Evolutionary conservation across 768 basidiomycete species (phyloP).

Genomic region (Naganishia friedmannii): DNA sequence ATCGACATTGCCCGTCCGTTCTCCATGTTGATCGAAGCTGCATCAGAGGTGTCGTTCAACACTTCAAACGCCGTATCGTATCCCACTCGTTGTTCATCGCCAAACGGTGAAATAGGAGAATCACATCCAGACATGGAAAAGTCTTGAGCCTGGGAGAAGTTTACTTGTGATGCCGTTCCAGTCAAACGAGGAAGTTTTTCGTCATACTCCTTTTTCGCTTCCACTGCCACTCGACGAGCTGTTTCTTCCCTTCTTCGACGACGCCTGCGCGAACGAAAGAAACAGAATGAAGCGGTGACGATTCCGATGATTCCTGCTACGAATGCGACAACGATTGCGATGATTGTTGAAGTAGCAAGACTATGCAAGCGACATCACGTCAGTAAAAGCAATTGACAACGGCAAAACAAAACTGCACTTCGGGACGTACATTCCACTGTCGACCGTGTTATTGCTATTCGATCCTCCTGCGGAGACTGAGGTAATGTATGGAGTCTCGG

Average conservation of each 20-base stretch:
- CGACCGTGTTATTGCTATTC: constrained; percentile 2
- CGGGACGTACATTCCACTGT: constrained; percentile 9
- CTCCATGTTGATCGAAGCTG: constrained; percentile 18
- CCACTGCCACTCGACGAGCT: constrained; percentile 10
- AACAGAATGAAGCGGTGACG: constrained; percentile 7
- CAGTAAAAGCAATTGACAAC: background rate
- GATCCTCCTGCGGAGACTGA: constrained; percentile 11
- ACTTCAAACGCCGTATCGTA: background rate
- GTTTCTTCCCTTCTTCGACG: constrained; percentile 5
- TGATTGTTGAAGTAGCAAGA: constrained; percentile 17
- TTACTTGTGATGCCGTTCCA: background rate
- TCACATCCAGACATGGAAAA: background rate
- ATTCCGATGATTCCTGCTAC: constrained; percentile 11
- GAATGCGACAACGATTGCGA: constrained; percentile 20
- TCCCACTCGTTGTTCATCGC: constrained; percentile 11
- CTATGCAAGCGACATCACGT: background rate
- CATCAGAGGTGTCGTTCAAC: background rate
- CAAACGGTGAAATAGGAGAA: constrained; percentile 11
- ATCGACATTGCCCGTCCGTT: constrained; percentile 24
- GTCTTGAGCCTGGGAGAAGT: background rate
- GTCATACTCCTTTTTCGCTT: constrained; percentile 23
- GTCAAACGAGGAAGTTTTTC: constrained; percentile 17
- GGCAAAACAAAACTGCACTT: background rate
- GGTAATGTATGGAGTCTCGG: background rate
- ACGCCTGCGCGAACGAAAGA: constrained; percentile 1